Evolutionary conservation across 441 rosid genomes (phyloP), one percentile per base, ranked within the genome.

Genomic region (Erodium moschatum): DNA sequence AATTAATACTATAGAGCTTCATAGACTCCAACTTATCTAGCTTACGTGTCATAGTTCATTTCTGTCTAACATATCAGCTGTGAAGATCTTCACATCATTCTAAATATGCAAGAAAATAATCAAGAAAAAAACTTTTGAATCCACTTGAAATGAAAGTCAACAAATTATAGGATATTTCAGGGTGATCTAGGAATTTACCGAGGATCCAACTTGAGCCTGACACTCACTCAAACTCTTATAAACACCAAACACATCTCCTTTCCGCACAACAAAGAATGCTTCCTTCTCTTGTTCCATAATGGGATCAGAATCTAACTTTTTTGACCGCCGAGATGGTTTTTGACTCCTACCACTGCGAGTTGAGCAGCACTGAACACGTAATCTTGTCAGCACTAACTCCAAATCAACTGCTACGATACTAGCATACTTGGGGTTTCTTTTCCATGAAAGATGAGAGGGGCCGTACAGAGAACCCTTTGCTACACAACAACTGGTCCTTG

Each of bases 141-240:
- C 50, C 10, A 7, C 35, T 1, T 20, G 6, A 63, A 20, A 11
- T 24, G 12, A 21, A 27, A 67, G 5, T 20, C 33, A 64, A 48
- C 24, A 48, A 12, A n/a, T 24, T 10, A 0, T 15, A 62, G 27
- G 0, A 46, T 64, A 73, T 48, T 29, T 4, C 20, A 10, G n/a
- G 6, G 38, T 9, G 54, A 42, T 16, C 74, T 65, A 56, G 68
- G 62, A 33, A 65, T 72, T 64, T 77, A 90, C 98, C 77, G 96
- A 90, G 27, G 86, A 84, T 70, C 97, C 96, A 73, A 83, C 83
- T 85, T 93, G 98, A 72, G 91, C 86, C 70, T 82, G 91, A 70
- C 97, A 90, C 68, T 89, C 95, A 48, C 64, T 64, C 54, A 91
- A 77, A 66, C 75, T 87, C 75, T 82, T 85, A 69, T 86, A 90